Base-by-base conservation (phyloP, 2,329 filamentous ascomycete species). In the Monosporascus sp. region DNA sequence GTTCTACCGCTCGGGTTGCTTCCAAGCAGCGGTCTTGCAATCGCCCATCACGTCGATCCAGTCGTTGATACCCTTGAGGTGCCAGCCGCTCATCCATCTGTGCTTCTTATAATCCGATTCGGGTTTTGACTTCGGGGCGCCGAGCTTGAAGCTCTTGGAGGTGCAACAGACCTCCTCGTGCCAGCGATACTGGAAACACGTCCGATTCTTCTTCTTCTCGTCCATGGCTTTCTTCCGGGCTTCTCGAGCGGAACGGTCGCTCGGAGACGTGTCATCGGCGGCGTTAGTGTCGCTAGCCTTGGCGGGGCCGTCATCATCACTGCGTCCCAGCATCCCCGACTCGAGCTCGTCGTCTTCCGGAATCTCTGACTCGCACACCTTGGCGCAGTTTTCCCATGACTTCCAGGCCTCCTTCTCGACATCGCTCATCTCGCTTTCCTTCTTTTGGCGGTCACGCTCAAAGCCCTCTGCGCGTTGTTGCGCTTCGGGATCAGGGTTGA, bases 161-260 rank as follows among this genome's bases (percentile, higher is more conserved):
- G 72, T 72, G 57, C 74, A 76, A 63, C 75, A 78, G 7, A 69
- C 64, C 37, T 73, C 73, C 14, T 73, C 64, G 55, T 74, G 68
- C 63, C 71, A 77, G 6, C 72, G 68, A 67, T 75, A 77, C 58
- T 77, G 75, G 65, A 77, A 78, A 58, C 75, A 78, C 3, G 58
- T 57, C 7, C 65, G 64, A 25, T 64, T 67, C 18, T 68, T 67
- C 47, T 67, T 63, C 38, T 64, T 62, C 54, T 69, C 65, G 48
- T 66, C 58, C 53, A 63, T 55, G 6, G 49, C 31, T 41, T 59
- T 60, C 47, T 61, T 58, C 58, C 60, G 55, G 3, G 54, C 55
- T 41, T 62, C 59, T 37, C 58, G 55, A 4, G 55, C 57, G 3
- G 58, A 55, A 9, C 56, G 58, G 39, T 64, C 59, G 25, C 61